A percentile compares a stretch with the other conserved stretches of the same genome.
Conservation (phyloP, 2,329 filamentous ascomycete genomes). For the Moelleriella libera region DNA sequence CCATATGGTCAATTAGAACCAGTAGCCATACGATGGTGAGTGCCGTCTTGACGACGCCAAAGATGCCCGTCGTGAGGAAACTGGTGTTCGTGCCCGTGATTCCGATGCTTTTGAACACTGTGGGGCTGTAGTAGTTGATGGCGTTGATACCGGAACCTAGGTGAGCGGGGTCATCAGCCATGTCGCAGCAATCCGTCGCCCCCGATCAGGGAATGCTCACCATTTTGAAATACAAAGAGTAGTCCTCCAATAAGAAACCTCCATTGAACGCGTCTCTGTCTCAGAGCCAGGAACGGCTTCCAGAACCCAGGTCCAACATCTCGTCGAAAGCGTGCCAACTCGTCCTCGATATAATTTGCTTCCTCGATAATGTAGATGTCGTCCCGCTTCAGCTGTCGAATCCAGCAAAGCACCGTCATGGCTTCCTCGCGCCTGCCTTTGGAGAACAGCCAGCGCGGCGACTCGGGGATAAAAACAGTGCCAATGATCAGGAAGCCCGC, state of each 20-base stretch:
- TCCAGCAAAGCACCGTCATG: constrained; percentile 46
- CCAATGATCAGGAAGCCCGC: constrained; percentile 47
- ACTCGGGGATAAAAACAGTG: constrained; percentile 47
- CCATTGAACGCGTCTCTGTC: constrained; percentile 46
- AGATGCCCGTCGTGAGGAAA: constrained; percentile 16
- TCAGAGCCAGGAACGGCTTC: constrained; percentile 51
- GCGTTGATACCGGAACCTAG: constrained; percentile 14
- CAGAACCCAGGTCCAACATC: constrained; percentile 60
- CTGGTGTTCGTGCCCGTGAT: constrained; percentile 10
- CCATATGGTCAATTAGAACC: constrained; percentile 16
- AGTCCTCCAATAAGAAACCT: constrained; percentile 60
- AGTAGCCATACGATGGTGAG: constrained; percentile 27
- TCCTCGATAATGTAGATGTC: constrained; percentile 62
- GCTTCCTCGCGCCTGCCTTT: constrained; percentile 46
- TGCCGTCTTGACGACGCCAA: constrained; percentile 13
- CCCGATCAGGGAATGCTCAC: constrained; percentile 13
- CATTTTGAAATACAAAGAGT: constrained; percentile 71
- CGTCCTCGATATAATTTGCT: constrained; percentile 53
- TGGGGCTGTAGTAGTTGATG: constrained; percentile 16
- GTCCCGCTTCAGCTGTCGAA: constrained; percentile 40
- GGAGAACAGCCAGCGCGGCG: constrained; percentile 55
- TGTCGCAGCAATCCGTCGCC: neutral
- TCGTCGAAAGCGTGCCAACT: constrained; percentile 48
- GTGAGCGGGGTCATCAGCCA: constrained; percentile 1
- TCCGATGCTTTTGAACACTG: constrained; percentile 15